Evolutionary conservation across 768 basidiomycete species (phyloP).

Genomic region (Panellus pusillus): DNA sequence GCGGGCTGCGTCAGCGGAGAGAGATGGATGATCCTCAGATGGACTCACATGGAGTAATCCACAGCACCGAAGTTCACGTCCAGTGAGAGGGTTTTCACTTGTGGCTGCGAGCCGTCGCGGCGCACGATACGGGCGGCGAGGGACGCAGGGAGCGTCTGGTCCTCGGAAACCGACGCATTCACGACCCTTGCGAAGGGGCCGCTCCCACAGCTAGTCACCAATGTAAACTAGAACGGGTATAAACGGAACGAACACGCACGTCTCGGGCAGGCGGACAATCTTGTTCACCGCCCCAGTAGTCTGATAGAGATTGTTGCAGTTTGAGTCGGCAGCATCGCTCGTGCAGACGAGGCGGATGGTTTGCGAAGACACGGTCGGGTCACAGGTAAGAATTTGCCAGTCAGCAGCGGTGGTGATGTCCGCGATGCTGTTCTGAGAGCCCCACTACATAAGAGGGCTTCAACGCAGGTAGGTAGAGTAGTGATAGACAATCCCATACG

Average conservation of each 20-base stretch:
- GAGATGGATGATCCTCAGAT: neutral
- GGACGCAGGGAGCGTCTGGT: slow-evolving; percentile 28
- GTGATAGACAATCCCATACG: neutral
- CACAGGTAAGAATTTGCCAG: slow-evolving; percentile 17
- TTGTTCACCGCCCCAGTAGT: slow-evolving; percentile 30
- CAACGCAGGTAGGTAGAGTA: neutral
- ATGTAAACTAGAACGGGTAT: neutral
- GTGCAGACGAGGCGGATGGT: slow-evolving; percentile 22
- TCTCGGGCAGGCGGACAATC: slow-evolving; percentile 33
- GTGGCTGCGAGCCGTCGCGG: slow-evolving; percentile 19
- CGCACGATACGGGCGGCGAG: slow-evolving; percentile 21
- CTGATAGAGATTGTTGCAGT: slow-evolving; percentile 14
- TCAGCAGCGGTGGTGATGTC: slow-evolving; percentile 17
- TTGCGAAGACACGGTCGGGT: slow-evolving; percentile 12
- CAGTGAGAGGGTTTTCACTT: slow-evolving; percentile 28
- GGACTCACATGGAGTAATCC: slow-evolving; percentile 14
- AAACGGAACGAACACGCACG: slow-evolving; percentile 17
- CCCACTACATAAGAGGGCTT: neutral
- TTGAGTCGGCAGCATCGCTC: neutral
- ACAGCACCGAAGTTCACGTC: slow-evolving; percentile 29
- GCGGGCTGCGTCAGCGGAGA: neutral
- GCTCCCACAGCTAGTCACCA: slow-evolving; percentile 8
- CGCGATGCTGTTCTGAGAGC: slow-evolving; percentile 9
- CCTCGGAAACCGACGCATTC: slow-evolving; percentile 27
- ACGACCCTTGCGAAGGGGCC: slow-evolving; percentile 33